phyloP scores from a whole-genome alignment of 441 rosid genomes.

The Lepidium campestre region DNA sequence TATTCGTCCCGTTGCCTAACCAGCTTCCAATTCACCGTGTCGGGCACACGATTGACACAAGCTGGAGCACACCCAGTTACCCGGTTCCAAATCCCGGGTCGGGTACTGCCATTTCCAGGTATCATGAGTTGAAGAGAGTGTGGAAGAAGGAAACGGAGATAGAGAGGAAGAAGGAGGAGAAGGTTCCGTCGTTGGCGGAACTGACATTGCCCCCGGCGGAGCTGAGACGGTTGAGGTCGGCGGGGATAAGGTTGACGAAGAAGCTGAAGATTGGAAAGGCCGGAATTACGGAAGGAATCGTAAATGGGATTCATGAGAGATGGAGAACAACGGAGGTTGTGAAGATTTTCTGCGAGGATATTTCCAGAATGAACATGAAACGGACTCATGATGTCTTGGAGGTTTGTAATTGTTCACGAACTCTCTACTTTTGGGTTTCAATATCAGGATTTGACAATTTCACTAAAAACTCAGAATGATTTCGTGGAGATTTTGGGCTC shows the following conservation, averaged over 20 bases:
- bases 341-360: slow-evolving; percentile 81
- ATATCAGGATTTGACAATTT: background rate
- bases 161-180: slow-evolving; percentile 38
- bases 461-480: background rate
- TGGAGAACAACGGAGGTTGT: slow-evolving; percentile 86
- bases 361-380: slow-evolving; percentile 84
- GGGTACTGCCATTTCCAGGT: slow-evolving; percentile 56
- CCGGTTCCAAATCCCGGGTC: slow-evolving; percentile 83
- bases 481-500: background rate
- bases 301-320: slow-evolving; percentile 96
- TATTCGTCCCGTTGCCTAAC: slow-evolving; percentile 67
- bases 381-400: slow-evolving; percentile 93
- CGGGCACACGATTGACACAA: slow-evolving; percentile 89
- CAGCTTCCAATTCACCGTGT: slow-evolving; percentile 68
- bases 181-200: slow-evolving; percentile 78
- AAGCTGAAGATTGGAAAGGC: slow-evolving; percentile 86
- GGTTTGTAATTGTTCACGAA: slow-evolving; percentile 37
- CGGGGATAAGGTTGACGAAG: slow-evolving; percentile 62
- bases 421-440: background rate
- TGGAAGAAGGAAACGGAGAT: slow-evolving; percentile 26
- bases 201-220: slow-evolving; percentile 52
- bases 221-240: slow-evolving; percentile 57
- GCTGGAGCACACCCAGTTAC: slow-evolving; percentile 94
- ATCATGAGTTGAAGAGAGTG: slow-evolving; percentile 49
- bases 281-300: slow-evolving; percentile 93